Base-by-base conservation (phyloP, 306 rosid genomes). In the Dryas alaskensis region DNA sequence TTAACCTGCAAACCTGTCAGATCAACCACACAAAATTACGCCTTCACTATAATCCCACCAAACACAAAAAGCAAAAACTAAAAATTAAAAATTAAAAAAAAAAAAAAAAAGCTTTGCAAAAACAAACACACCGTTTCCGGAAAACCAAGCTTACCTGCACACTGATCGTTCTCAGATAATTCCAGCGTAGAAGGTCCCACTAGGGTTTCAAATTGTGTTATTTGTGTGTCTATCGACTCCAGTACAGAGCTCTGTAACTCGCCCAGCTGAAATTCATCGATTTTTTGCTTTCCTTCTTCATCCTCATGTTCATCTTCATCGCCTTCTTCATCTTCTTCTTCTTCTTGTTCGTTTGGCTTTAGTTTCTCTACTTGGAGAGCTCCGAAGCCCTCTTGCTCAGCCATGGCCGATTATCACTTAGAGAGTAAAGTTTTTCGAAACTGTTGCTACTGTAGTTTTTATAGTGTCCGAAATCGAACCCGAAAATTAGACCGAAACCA, bases 121-220 rank as follows among this genome's bases (percentile, higher is more conserved):
- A 39, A 54, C 48, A 47, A 8, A 67, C 50, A 44, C 27, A 40
- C 37, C 68, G 4, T 51, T 37, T 61, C 17, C 43, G 11, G 8
- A 59, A 61, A 64, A 53, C 50, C 11, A 77, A 60, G 31, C 84
- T 48, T 76, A 89, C 96, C 89, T 10, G 76, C 76, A 75, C 62
- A 67, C 69, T 42, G 86, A 82, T 76, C 78, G 43, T 81, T 76
- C 81, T 61, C 72, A 8, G 72, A 45, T 4, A 71, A 54, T 52
- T 64, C 79, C 76, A 37, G 45, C 57, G 83, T 70, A 65, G 86
- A 80, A 43, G 82, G 50, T 65, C 2, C 69, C 50, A 54, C 84
- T 90, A 89, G 97, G 97, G 98, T 91, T 89, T 83, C 86, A 16
- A 59, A 84, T 69, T 50, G 69, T 16, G 78, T 61, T 19, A 59